Percentiles rank a stretch among this genome's conserved stretches.
Conservation (phyloP, 1,284 basidiomycete species). For the Tremellales sp. region DNA sequence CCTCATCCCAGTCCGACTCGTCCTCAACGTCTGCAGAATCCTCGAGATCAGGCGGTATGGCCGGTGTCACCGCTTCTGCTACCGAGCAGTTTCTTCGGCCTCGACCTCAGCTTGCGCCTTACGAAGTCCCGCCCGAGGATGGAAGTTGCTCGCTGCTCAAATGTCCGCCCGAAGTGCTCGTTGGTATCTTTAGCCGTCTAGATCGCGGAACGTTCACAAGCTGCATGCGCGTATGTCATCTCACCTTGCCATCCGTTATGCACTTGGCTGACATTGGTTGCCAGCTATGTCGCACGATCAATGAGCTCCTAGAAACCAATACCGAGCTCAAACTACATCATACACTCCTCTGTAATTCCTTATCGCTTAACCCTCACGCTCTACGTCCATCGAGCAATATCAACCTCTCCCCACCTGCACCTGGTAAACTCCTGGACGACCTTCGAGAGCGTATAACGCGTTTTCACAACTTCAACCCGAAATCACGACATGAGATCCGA, state of each 20-base stretch:
- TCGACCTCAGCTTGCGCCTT: no score
- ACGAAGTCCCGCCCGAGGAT: constrained; percentile 22
- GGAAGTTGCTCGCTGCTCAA: constrained; percentile 22
- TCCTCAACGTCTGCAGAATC: no score
- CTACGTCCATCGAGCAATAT: constrained; percentile 13
- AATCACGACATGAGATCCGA: constrained; percentile 11
- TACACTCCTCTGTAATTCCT: constrained; percentile 71
- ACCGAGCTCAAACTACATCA: constrained; percentile 61
- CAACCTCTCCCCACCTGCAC: constrained; percentile 46
- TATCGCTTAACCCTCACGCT: constrained; percentile 57
- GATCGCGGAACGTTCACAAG: constrained; percentile 24
- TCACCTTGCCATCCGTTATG: no score
- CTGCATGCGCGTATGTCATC: constrained; percentile 20
- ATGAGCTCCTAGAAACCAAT: constrained; percentile 27
- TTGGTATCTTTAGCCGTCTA: constrained; percentile 26
- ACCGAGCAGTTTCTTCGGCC: no score
- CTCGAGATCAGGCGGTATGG: no score
- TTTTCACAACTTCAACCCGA: constrained; percentile 36
- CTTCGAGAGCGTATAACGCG: constrained; percentile 38
- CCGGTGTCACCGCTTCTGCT: no score
- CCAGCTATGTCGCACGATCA: constrained; percentile 36
- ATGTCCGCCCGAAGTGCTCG: constrained; percentile 34
- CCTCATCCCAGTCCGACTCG: no score
- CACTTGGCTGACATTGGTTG: not conserved
- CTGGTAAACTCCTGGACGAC: constrained; percentile 30